Conservation (phyloP, 768 basidiomycete genomes). For the Austroboletus festivus region DNA sequence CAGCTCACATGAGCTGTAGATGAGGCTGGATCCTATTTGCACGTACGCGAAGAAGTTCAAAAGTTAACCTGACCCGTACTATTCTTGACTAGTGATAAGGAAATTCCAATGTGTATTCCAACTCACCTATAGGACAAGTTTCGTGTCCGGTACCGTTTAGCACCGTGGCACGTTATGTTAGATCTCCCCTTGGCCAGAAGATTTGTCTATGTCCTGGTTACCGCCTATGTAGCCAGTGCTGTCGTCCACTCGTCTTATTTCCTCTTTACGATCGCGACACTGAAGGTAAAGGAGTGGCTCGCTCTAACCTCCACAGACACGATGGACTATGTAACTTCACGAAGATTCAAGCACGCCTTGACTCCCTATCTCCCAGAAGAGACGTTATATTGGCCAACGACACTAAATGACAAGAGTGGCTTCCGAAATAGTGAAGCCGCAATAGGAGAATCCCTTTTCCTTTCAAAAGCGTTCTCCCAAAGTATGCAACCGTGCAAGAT, state of each 20-base stretch:
- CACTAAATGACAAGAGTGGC: not conserved
- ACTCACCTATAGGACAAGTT: not conserved
- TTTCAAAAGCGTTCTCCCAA: slow-evolving; percentile 67
- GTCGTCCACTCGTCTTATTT: slow-evolving; percentile 32
- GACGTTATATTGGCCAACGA: slow-evolving; percentile 21
- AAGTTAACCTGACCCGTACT: too few relatives aligned
- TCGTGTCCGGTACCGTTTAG: not conserved
- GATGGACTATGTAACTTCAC: not conserved
- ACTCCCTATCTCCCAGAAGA: slow-evolving; percentile 12
- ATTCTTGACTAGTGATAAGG: too few relatives aligned
- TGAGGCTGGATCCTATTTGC: too few relatives aligned
- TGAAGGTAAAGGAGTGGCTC: slow-evolving; percentile 9
- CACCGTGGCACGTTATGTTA: slow-evolving; percentile 3
- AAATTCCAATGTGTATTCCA: too few relatives aligned
- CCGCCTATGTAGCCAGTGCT: slow-evolving; percentile 26
- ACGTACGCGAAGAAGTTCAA: too few relatives aligned
- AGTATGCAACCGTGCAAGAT: slow-evolving; percentile 73
- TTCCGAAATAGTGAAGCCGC: slow-evolving; percentile 12
- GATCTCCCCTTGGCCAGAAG: slow-evolving; percentile 9
- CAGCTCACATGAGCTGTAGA: too few relatives aligned
- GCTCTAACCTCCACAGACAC: not conserved
- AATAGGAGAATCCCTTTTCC: slow-evolving; percentile 49
- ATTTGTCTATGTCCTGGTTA: slow-evolving; percentile 13
- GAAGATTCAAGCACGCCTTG: not conserved
- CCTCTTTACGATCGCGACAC: slow-evolving; percentile 14